Conservation (phyloP, 2,329 filamentous ascomycete genomes). For the Diatrype stigma region DNA sequence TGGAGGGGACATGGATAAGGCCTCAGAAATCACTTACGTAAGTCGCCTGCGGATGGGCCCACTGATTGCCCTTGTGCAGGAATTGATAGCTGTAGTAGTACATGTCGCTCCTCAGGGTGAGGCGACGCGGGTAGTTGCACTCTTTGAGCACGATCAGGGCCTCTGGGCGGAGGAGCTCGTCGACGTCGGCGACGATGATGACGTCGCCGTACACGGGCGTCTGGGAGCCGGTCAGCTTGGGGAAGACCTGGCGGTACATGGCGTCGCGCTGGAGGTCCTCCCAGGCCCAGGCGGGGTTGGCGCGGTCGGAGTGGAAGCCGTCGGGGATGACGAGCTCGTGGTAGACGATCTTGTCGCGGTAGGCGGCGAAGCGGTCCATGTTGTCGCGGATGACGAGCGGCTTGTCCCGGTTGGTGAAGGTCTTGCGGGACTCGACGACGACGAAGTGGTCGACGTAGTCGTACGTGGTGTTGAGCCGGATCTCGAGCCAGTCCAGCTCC, state of each 20-base stretch:
- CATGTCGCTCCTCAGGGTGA: slow-evolving; percentile 48
- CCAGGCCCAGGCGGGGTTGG: slow-evolving; percentile 39
- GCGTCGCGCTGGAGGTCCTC: slow-evolving; percentile 51
- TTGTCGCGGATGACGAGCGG: slow-evolving; percentile 49
- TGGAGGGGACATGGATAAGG: too few species aligned
- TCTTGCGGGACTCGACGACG: slow-evolving; percentile 54
- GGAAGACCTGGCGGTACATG: slow-evolving; percentile 54
- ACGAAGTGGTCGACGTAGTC: slow-evolving; percentile 61
- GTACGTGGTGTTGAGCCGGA: slow-evolving; percentile 55
- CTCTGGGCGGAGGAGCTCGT: slow-evolving; percentile 54
- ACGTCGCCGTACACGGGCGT: slow-evolving; percentile 48
- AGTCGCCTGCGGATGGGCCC: slow-evolving; percentile 58
- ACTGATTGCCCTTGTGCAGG: slow-evolving; percentile 41
- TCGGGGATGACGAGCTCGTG: slow-evolving; percentile 46
- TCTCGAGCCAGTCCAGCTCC: slow-evolving; percentile 63
- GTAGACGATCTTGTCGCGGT: slow-evolving; percentile 58
- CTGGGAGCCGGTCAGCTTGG: slow-evolving; percentile 36
- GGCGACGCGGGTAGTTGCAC: slow-evolving; percentile 48
- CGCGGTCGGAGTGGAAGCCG: slow-evolving; percentile 32
- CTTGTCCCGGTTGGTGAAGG: slow-evolving; percentile 55
- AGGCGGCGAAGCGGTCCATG: slow-evolving; percentile 47
- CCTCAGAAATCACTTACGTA: too few species aligned
- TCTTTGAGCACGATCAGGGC: slow-evolving; percentile 44
- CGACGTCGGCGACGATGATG: slow-evolving; percentile 56
- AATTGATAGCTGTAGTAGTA: slow-evolving; percentile 58